Evolutionary conservation across 257 asterid genomes (phyloP), one percentile per base, ranked within the genome.

Genomic region (Verbascum thapsus): DNA sequence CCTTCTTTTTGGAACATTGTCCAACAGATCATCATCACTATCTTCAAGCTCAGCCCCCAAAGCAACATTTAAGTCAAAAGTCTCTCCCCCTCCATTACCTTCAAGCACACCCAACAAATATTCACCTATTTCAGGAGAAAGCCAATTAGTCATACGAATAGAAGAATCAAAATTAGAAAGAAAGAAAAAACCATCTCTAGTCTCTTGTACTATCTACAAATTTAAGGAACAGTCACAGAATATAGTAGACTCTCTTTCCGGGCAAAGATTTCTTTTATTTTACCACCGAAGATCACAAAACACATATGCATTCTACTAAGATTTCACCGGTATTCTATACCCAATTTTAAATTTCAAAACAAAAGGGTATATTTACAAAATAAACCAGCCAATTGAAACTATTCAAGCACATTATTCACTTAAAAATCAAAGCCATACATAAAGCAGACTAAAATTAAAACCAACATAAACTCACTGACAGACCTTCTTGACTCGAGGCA

Each of bases 1-100:
- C 79, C 79, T 74, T 63, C 67, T 72, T 70, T 72, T 81, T 8
- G 75, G 13, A 58, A 9, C 52, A 62, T 58, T 69, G 10, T 16
- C 32, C 63, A 26, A 6, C 35, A 49, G 48, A 34, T 64, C 72
- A 57, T 77, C 81, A 50, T 63, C 67, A 38, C 71, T 60, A 43
- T 48, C 10, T 44, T 45, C 69, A 34, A 58, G 26, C 41, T 22
- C 62, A 65, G 63, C 12, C 16, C 53, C 78, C 16, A 50, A 40
- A 2, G 58, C 38, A 45, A 41, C 32, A 49, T 60, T 69, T 9
- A 57, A 10, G 37, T 54, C 63, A 41, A 54, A 10, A 15, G 37
- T 66, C 60, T 56, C 68, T 47, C 30, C 61, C 39, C 10, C 71
- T 23, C 57, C 35, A 41, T 49, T 63, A 17, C 39, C 66, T 54